phyloP scores from a whole-genome alignment of 1,284 basidiomycete species.

The Rhizopogon parksii region DNA sequence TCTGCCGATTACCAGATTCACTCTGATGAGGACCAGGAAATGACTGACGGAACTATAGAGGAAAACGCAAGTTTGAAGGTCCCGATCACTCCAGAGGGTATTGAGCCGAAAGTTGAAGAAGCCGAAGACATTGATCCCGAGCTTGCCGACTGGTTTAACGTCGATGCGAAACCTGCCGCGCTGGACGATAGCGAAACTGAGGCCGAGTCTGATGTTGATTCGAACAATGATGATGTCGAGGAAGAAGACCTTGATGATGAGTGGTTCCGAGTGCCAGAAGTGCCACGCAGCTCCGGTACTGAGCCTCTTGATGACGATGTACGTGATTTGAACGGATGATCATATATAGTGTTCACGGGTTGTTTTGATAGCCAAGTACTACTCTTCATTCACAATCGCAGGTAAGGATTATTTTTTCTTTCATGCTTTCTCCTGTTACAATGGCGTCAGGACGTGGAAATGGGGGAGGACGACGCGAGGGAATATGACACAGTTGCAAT shows the following conservation, averaged over 20 bases:
- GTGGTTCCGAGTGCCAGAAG: conserved; percentile 19
- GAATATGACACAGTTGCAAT: conserved; percentile 72
- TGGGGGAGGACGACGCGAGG: conserved; percentile 67
- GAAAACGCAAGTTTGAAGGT: conserved; percentile 12
- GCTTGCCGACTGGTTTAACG: conserved; percentile 61
- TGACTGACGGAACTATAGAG: conserved; percentile 15
- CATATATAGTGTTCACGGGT: neutral
- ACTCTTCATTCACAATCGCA: conserved; percentile 4
- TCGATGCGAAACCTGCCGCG: conserved; percentile 26
- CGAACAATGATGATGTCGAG: conserved; percentile 54
- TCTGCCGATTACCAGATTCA: conserved; percentile 38
- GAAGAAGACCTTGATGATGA: conserved; percentile 26
- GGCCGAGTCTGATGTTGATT: conserved; percentile 61
- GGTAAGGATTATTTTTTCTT: conserved; percentile 12
- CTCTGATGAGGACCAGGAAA: conserved; percentile 27
- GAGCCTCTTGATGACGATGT: conserved; percentile 17
- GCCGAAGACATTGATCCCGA: conserved; percentile 35
- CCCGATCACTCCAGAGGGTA: conserved; percentile 20
- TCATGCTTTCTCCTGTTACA: neutral
- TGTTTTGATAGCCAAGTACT: conserved; percentile 13
- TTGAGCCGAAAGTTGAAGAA: conserved; percentile 23
- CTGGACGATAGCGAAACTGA: conserved; percentile 32
- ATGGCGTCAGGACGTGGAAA: conserved; percentile 34
- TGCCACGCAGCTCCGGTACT: conserved; percentile 15
- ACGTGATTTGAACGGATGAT: neutral